Conservation (phyloP, 495 filamentous ascomycete species). For the Hyaloscypha hepaticicola region DNA sequence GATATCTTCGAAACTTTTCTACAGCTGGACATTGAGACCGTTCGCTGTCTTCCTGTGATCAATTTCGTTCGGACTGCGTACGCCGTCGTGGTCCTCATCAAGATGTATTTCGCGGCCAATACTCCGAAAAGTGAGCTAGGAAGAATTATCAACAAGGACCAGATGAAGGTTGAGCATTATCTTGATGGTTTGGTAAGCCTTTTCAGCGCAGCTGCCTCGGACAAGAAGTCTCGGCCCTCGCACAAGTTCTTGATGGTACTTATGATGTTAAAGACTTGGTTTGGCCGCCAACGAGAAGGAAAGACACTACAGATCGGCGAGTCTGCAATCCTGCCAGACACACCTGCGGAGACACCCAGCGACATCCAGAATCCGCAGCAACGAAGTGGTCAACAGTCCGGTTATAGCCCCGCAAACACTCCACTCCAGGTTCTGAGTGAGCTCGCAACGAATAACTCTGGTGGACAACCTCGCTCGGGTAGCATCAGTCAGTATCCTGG, state of each 20-base stretch:
- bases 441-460: slow-evolving; percentile 58
- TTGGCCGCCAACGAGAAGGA: slow-evolving; percentile 45
- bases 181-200: slow-evolving; percentile 64
- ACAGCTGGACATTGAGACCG: slow-evolving; percentile 53
- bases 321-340: background rate
- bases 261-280: slow-evolving; percentile 71
- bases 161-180: slow-evolving; percentile 74
- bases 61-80: slow-evolving; percentile 78
- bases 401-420: slow-evolving; percentile 44
- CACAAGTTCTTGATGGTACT: slow-evolving; percentile 77
- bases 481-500: slow-evolving; percentile 15
- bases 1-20: slow-evolving; percentile 70
- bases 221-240: slow-evolving; percentile 65
- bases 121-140: slow-evolving; percentile 66
- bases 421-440: slow-evolving; percentile 67
- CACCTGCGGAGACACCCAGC: slow-evolving; percentile 8
- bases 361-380: slow-evolving; percentile 16
- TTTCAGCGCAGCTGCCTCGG: slow-evolving; percentile 62
- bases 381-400: slow-evolving; percentile 29
- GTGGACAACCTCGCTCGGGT: slow-evolving; percentile 19
- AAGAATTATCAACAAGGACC: slow-evolving; percentile 70
- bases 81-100: slow-evolving; percentile 82
- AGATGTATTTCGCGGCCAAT: slow-evolving; percentile 77
- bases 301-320: background rate
- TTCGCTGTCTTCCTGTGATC: slow-evolving; percentile 74